Evolutionary conservation across 345 rosid species (phyloP).

Genomic region (Populus tremula): DNA sequence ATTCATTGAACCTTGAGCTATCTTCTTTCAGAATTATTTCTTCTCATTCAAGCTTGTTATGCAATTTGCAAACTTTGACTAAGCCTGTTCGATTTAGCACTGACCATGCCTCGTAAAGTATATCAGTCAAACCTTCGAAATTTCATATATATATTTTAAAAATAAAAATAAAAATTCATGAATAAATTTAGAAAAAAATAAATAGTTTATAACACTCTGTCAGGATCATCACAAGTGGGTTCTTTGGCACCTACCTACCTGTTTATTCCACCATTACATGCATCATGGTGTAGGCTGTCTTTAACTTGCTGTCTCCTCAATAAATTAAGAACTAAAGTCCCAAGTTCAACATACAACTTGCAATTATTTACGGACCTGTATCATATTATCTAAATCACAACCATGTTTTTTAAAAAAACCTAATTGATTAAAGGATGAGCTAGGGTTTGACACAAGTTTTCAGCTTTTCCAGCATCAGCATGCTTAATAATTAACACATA

Average conservation of each 20-base stretch:
- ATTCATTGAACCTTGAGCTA: neutral
- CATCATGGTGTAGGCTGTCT: neutral
- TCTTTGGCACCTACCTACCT: slow-evolving; percentile 19
- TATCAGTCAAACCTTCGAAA: neutral
- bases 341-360: neutral
- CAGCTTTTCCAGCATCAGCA: no score
- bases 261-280: slow-evolving; percentile 3
- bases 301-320: slow-evolving; percentile 20
- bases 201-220: neutral
- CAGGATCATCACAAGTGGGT: slow-evolving; percentile 28
- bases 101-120: neutral
- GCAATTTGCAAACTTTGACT: neutral
- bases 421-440: neutral
- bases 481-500: slow-evolving; percentile 6
- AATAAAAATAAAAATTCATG: no score
- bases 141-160: neutral
- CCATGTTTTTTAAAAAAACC: neutral
- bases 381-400: neutral
- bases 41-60: neutral
- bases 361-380: neutral
- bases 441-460: slow-evolving; percentile 10
- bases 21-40: neutral
- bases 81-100: neutral
- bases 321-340: slow-evolving; percentile 9
- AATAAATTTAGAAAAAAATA: neutral